Evolutionary conservation across 805 yeast species (phyloP), one percentile per base, ranked within the genome.

Genomic region (Candida sonorensis): DNA sequence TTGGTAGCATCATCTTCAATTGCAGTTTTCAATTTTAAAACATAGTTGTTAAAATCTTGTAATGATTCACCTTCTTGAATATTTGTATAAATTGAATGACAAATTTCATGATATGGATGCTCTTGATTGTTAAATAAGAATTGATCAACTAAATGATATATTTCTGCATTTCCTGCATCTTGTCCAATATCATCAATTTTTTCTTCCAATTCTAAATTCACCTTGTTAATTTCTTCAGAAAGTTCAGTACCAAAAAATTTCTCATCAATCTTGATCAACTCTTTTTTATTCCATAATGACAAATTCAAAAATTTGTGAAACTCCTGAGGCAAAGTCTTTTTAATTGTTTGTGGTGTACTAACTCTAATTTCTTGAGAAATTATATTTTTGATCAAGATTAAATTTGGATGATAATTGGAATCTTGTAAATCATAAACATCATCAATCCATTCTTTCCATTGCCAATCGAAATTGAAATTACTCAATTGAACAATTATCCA

Each of bases 401-500:
- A 67, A 44, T 75, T 76, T 10, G 97, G 95, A 51, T 84, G 88
- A 48, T 72, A 76, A 21, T 62, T 54, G 22, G 69, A 61, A 9
- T 64, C 55, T 7, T 62, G 57, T 29, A 64, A 67, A 28, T 53
- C 55, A n/a, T 53, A 46, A 0, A 79, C 67, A 46, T 78, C 83
- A 3, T 57, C 60, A 17, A 69, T 74, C 98, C 98, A 92, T 56
- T 88, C 97, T 41, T 74, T 76, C 98, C 98, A 92, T 52, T 87
- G 86, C 99, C 99, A 92, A 23, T 88, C 84, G 60, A 85, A 92
- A 36, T 82, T 87, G 57, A 90, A 92, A 53, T 90, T 92, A 48
- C 94, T 82, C 55, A 92, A 73, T 59, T 92, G 98, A 35, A 84
- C 79, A 1, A 94, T 70, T 65, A 94, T 79, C 97, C 97, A 92